Evolutionary conservation across 345 rosid species (phyloP), one percentile per base, ranked within the genome.

Genomic region (Turnera subulata): DNA sequence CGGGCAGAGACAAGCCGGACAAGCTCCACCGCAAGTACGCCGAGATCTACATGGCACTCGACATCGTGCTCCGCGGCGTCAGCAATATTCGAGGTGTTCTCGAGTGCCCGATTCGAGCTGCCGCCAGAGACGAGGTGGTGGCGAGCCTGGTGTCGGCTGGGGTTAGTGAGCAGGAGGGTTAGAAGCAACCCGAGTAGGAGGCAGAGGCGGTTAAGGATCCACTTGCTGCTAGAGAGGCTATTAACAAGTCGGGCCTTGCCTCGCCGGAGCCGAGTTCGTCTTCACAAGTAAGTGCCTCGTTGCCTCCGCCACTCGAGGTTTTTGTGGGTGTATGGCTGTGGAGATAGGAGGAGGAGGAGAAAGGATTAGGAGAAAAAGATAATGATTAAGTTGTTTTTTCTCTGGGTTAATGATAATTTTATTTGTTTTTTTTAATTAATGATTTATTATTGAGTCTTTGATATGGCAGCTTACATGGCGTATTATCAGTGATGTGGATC

Each of bases 11-110:
- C 38, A 90, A 95, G 14, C 96, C 97, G 4, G 99, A 89, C 74
- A 93, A 93, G 80, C 84, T 93, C 38, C 78, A 76, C 62, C 72
- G 92, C 25, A 93, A 88, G 58, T 93, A 93, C 55, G 96, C 97
- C 1, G 99, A 93, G 85, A 82, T 85, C 56, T 93, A 93, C 68
- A 93, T 93, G 97, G 99, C 99, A 6, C 76, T 93, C 19, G 97
- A 93, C 48, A 93, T 93, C 19, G 99, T 93, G 18, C 73, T 93
- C 18, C 91, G 96, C 2, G 97, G 99, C 11, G 97, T 84, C 24
- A 90, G 97, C 65, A 77, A 75, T 64, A 90, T 93, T 93, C 11
- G 80, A 85, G 46, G 84, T 83, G 1, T 89, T 90, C 63, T 75
- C 97, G 0, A 69, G 68, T 25, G 78, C 76, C 1, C 56, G 71